A percentile compares a stretch with the other conserved stretches of the same genome.
These are phyloP conservation scores for Mediolabrus comicus DNA, from an alignment of 108 stramenopile genomes.

Conservation along the genomic window DNA sequence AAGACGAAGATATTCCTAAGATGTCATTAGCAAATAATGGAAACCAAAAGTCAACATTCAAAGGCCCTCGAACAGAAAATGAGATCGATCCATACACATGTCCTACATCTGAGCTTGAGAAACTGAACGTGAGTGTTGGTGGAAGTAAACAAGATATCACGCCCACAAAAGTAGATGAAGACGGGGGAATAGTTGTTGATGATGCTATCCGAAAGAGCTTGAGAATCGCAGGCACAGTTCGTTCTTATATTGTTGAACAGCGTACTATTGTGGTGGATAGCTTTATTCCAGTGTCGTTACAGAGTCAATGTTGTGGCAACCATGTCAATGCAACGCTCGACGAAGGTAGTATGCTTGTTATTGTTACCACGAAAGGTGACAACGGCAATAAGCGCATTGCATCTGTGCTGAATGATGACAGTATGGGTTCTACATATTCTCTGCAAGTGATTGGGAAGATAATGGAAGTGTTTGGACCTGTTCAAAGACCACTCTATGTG, in stretches of 20 bases:
- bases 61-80: slow-evolving; percentile 62
- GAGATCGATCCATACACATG: slow-evolving; percentile 71
- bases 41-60: background rate
- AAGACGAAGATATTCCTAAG: slow-evolving; percentile 23
- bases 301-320: background rate
- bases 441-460: slow-evolving; percentile 65
- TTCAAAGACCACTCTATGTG: slow-evolving; percentile 78
- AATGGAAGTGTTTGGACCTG: slow-evolving; percentile 87
- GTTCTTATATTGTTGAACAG: slow-evolving; percentile 60
- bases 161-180: background rate
- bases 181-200: background rate
- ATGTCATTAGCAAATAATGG: background rate
- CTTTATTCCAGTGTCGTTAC: slow-evolving; percentile 10
- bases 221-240: slow-evolving; percentile 58
- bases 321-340: slow-evolving; percentile 42
- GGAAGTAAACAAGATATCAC: slow-evolving; percentile 12
- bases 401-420: slow-evolving; percentile 14
- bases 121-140: slow-evolving; percentile 45
- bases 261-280: slow-evolving; percentile 75
- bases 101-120: slow-evolving; percentile 56
- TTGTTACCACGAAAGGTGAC: slow-evolving; percentile 18
- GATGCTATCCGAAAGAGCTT: slow-evolving; percentile 17
- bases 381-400: background rate
- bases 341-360: slow-evolving; percentile 69
- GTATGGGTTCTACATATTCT: slow-evolving; percentile 13